A percentile compares a stretch with the other conserved stretches of the same genome.
These are phyloP conservation scores for Cystobasidium ongulense DNA, from an alignment of 768 basidiomycete genomes.

Conservation along the genomic window DNA sequence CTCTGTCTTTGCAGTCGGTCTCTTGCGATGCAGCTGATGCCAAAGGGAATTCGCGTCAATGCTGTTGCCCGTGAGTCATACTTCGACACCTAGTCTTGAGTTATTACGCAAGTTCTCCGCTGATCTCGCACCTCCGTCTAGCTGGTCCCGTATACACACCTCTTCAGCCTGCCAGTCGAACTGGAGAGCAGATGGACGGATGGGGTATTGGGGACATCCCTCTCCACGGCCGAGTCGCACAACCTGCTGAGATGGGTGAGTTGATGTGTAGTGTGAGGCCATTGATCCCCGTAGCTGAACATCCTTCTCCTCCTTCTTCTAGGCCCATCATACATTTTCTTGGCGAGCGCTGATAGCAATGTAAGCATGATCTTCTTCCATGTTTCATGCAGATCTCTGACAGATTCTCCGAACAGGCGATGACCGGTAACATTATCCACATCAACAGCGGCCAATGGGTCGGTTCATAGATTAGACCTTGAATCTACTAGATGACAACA, in stretches of 20 bases:
- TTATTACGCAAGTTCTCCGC: background rate
- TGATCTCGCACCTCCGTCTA: conserved; percentile 39
- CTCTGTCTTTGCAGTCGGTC: conserved; percentile 44
- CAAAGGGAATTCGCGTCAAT: conserved; percentile 57
- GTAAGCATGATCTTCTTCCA: background rate
- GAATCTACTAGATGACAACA: background rate
- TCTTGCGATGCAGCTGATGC: conserved; percentile 52
- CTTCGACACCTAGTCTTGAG: background rate
- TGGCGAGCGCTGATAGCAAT: conserved; percentile 24
- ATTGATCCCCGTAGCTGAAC: background rate
- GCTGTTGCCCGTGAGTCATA: conserved; percentile 43
- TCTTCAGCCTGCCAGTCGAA: conserved; percentile 55
- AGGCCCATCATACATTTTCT: conserved; percentile 25
- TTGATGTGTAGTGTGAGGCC: no score
- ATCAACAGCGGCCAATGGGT: conserved; percentile 23
- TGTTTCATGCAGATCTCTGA: background rate
- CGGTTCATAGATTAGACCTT: background rate
- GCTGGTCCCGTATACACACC: conserved; percentile 57
- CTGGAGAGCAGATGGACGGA: conserved; percentile 55
- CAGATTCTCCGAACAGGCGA: background rate
- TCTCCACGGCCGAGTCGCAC: conserved; percentile 47
- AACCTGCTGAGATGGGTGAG: conserved; percentile 37
- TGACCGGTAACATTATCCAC: conserved; percentile 9
- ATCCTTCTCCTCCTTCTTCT: background rate
- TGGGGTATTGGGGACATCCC: conserved; percentile 51